Evolutionary conservation across 148 eudicot genomes (phyloP).

Genomic region (Chenopodium quinoa): DNA sequence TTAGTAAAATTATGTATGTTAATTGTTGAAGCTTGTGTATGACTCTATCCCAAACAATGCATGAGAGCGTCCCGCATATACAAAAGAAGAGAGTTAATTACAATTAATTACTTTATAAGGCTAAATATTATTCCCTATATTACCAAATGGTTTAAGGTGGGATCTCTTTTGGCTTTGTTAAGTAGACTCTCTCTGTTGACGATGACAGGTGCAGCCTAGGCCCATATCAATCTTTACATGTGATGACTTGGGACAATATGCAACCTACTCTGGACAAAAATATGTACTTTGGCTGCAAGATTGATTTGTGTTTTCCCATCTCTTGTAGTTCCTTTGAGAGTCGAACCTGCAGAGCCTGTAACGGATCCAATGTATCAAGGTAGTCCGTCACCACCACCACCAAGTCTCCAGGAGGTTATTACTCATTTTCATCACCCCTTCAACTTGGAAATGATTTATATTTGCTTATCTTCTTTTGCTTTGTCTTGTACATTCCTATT

Average conservation of each 20-base stretch:
- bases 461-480: not conserved
- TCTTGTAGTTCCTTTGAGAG: slow-evolving; percentile 57
- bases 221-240: not conserved
- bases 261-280: not conserved
- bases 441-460: not conserved
- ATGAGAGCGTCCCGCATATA: no score
- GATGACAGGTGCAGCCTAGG: no score
- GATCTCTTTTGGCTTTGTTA: no score
- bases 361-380: slow-evolving; percentile 67
- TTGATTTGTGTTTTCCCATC: not conserved
- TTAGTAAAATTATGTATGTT: not conserved
- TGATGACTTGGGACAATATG: not conserved
- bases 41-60: no score
- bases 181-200: no score
- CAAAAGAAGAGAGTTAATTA: no score
- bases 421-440: slow-evolving; percentile 4
- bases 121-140: no score
- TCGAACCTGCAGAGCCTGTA: slow-evolving; percentile 62
- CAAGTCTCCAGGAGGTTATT: slow-evolving; percentile 58
- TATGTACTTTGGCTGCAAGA: not conserved
- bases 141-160: no score
- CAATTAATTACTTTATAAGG: no score
- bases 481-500: slow-evolving; percentile 4
- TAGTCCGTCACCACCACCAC: slow-evolving; percentile 47
- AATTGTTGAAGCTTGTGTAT: no score